phyloP scores from a whole-genome alignment of 148 eudicot genomes.

The Limonium bicolor region DNA sequence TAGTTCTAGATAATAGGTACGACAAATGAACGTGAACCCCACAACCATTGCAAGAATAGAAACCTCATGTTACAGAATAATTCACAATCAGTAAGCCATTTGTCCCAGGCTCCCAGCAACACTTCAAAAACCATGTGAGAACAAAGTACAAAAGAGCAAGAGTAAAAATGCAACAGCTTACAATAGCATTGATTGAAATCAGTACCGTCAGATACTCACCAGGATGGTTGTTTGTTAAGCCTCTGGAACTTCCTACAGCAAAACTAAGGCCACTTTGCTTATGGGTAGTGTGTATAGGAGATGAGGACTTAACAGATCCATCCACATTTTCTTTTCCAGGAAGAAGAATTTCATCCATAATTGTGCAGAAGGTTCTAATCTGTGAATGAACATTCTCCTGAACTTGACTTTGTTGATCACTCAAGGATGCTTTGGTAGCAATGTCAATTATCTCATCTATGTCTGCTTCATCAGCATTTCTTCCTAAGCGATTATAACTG shows the following conservation, averaged over 20 bases:
- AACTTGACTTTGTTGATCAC: constrained; percentile 73
- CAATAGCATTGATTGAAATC: background rate
- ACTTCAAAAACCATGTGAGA: background rate
- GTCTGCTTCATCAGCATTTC: constrained; percentile 70
- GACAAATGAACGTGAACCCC: too few species aligned
- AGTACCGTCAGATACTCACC: constrained; percentile 20
- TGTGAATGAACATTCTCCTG: constrained; percentile 81
- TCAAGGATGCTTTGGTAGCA: constrained; percentile 62
- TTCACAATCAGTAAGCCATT: too few species aligned
- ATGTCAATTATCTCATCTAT: constrained; percentile 75
- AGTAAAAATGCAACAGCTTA: background rate
- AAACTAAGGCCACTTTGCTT: constrained; percentile 69
- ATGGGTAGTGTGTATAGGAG: constrained; percentile 14
- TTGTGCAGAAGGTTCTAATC: constrained; percentile 33
- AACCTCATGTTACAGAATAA: too few species aligned
- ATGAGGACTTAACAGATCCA: constrained; percentile 13
- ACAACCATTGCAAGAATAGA: background rate
- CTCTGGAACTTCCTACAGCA: constrained; percentile 47
- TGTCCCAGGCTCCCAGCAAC: too few species aligned
- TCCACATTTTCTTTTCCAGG: constrained; percentile 25
- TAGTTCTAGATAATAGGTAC: too few species aligned
- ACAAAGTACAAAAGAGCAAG: background rate
- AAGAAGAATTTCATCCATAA: constrained; percentile 68
- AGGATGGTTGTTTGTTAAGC: constrained; percentile 20
- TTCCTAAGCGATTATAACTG: constrained; percentile 82